A percentile compares a stretch with the other conserved stretches of the same genome.
These are phyloP conservation scores for Scopulariopsis brevicaulis DNA, from an alignment of 2,329 filamentous ascomycete genomes.

Conservation along the genomic window DNA sequence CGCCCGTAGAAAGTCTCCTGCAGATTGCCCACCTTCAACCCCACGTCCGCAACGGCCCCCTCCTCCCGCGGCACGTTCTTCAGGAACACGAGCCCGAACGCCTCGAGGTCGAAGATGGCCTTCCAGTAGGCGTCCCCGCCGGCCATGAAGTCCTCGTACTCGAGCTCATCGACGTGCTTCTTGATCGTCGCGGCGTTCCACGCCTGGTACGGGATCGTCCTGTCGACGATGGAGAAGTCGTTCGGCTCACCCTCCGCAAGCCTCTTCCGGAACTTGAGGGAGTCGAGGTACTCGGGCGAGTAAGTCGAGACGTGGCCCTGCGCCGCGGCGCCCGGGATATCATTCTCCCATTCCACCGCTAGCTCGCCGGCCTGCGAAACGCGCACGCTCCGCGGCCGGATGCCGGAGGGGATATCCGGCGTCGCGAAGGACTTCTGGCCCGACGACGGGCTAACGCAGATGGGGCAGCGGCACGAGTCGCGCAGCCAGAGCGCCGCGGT, in stretches of 20 bases:
- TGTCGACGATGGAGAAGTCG: constrained; percentile 10
- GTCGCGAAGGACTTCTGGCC: constrained; percentile 44
- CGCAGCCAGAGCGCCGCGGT: constrained; percentile 25
- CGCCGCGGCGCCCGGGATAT: constrained; percentile 21
- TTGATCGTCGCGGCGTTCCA: constrained; percentile 29
- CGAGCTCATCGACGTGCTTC: constrained; percentile 33
- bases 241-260: neutral
- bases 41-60: constrained; percentile 55
- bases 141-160: constrained; percentile 62
- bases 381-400: constrained; percentile 18
- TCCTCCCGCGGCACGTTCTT: constrained; percentile 60
- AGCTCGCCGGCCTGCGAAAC: constrained; percentile 29
- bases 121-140: constrained; percentile 42
- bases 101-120: constrained; percentile 50
- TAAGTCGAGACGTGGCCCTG: constrained; percentile 24
- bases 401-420: constrained; percentile 22
- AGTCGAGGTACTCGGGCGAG: constrained; percentile 13
- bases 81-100: constrained; percentile 67
- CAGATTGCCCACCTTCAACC: constrained; percentile 61
- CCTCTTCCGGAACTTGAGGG: constrained; percentile 4
- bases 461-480: constrained; percentile 40
- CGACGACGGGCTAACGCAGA: constrained; percentile 44
- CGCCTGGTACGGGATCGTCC: constrained; percentile 15
- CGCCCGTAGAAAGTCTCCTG: constrained; percentile 84
- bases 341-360: constrained; percentile 46